Conservation (phyloP, 179 eudicot species). For the Actinidia arguta region DNA sequence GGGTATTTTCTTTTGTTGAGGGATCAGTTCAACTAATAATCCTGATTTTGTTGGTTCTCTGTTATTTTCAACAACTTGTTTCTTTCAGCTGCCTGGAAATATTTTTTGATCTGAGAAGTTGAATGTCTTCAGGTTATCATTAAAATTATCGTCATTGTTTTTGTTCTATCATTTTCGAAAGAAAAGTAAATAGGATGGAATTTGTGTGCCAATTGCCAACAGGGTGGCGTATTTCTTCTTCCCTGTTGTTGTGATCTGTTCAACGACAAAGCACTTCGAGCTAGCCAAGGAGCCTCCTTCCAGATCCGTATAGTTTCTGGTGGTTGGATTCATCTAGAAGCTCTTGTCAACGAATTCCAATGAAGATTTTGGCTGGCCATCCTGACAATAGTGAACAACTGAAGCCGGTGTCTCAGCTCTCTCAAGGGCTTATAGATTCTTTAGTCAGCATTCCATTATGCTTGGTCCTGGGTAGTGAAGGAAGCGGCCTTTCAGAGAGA, state of each 20-base stretch:
- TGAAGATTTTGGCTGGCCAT: constrained; percentile 86
- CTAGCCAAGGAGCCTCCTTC: constrained; percentile 92
- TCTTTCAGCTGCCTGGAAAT: neutral
- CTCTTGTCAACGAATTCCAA: constrained; percentile 45
- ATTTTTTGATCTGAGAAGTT: too few species aligned
- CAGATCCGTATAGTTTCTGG: constrained; percentile 87
- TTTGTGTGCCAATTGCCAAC: neutral
- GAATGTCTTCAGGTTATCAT: neutral
- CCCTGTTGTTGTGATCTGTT: constrained; percentile 97
- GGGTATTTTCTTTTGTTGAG: neutral
- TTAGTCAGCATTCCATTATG: constrained; percentile 58
- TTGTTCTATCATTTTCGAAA: neutral
- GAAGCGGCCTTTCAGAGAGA: constrained; percentile 70
- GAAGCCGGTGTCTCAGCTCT: constrained; percentile 47
- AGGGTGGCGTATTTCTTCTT: constrained; percentile 55
- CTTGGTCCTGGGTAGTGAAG: constrained; percentile 85
- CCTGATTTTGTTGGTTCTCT: neutral
- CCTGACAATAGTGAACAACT: constrained; percentile 37
- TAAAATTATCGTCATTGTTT: neutral
- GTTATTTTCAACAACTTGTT: neutral
- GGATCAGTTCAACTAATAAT: neutral
- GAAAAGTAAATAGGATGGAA: neutral
- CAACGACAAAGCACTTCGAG: constrained; percentile 89
- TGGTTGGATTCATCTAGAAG: constrained; percentile 63
- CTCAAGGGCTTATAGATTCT: constrained; percentile 58